phyloP scores from a whole-genome alignment of 306 rosid species.

The Pterocarpus macrocarpus region DNA sequence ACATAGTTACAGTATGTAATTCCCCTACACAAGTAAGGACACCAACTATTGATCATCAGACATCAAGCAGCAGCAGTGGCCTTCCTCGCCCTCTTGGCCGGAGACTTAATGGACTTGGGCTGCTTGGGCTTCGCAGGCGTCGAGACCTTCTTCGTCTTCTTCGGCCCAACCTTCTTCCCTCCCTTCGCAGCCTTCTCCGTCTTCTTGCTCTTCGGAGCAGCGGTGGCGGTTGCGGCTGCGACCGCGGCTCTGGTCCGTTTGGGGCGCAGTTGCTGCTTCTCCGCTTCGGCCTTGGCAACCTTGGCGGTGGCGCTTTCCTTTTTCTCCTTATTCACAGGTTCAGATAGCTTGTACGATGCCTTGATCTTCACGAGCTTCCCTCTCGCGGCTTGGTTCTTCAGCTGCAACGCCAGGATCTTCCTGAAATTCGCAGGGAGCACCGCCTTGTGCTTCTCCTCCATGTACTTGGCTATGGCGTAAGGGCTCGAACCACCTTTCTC shows the following conservation, averaged over 20 bases:
- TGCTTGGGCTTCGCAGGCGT: slow-evolving; percentile 74
- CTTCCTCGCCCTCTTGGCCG: slow-evolving; percentile 69
- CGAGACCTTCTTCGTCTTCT: slow-evolving; percentile 61
- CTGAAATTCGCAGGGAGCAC: slow-evolving; percentile 78
- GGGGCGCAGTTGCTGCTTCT: slow-evolving; percentile 36
- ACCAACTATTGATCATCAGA: neutral
- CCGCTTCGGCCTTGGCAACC: neutral
- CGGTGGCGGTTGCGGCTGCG: neutral
- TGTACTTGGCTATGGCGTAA: slow-evolving; percentile 87
- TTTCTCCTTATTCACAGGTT: slow-evolving; percentile 47
- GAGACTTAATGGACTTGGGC: slow-evolving; percentile 73
- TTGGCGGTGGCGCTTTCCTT: neutral
- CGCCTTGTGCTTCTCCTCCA: slow-evolving; percentile 84
- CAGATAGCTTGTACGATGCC: slow-evolving; percentile 84
- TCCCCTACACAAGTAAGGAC: neutral
- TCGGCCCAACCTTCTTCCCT: slow-evolving; percentile 39
- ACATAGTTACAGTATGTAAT: neutral
- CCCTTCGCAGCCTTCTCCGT: slow-evolving; percentile 2
- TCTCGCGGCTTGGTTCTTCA: slow-evolving; percentile 74
- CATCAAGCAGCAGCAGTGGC: slow-evolving; percentile 44
- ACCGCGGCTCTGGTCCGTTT: slow-evolving; percentile 29
- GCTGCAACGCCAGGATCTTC: slow-evolving; percentile 76
- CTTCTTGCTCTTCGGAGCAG: slow-evolving; percentile 53
- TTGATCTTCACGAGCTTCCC: slow-evolving; percentile 82
- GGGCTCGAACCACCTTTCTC: slow-evolving; percentile 90